phyloP scores from a whole-genome alignment of 1,284 basidiomycete species.

The Tremellales sp. region DNA sequence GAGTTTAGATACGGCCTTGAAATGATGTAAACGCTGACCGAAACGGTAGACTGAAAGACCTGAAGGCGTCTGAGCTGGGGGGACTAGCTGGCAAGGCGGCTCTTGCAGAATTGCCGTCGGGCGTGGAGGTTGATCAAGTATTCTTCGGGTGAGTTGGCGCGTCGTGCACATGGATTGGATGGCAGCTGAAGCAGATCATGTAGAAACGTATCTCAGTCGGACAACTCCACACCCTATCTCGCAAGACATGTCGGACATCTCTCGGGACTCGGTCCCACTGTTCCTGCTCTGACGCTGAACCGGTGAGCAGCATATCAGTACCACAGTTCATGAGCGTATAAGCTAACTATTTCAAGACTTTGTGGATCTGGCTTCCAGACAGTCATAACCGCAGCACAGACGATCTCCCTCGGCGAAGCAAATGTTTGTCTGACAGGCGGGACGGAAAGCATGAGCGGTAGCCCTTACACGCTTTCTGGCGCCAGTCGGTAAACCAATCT shows the following conservation, averaged over 20 bases:
- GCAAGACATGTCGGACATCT: constrained; percentile 56
- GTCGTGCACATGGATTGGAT: background rate
- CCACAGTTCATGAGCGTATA: background rate
- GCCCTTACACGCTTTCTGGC: constrained; percentile 52
- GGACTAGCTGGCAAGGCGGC: constrained; percentile 54
- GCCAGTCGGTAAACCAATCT: constrained; percentile 42
- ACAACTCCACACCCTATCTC: constrained; percentile 55
- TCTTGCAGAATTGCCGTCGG: constrained; percentile 51
- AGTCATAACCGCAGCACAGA: constrained; percentile 54
- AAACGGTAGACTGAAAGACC: constrained; percentile 44
- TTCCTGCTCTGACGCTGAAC: constrained; percentile 56
- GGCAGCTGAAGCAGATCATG: background rate
- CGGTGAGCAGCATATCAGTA: constrained; percentile 33
- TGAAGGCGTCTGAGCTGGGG: constrained; percentile 52
- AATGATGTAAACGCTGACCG: background rate
- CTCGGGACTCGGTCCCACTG: constrained; percentile 51
- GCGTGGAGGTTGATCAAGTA: constrained; percentile 51
- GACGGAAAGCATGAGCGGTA: constrained; percentile 55
- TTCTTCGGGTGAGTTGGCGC: constrained; percentile 49
- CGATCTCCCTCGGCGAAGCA: constrained; percentile 54
- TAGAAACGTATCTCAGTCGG: constrained; percentile 50
- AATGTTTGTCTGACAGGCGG: constrained; percentile 56
- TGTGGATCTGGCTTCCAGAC: constrained; percentile 57
- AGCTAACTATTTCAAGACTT: constrained; percentile 40
- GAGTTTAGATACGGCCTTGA: constrained; percentile 10